Conservation (phyloP, 768 basidiomycete species). For the Hygrocybe punicea region DNA sequence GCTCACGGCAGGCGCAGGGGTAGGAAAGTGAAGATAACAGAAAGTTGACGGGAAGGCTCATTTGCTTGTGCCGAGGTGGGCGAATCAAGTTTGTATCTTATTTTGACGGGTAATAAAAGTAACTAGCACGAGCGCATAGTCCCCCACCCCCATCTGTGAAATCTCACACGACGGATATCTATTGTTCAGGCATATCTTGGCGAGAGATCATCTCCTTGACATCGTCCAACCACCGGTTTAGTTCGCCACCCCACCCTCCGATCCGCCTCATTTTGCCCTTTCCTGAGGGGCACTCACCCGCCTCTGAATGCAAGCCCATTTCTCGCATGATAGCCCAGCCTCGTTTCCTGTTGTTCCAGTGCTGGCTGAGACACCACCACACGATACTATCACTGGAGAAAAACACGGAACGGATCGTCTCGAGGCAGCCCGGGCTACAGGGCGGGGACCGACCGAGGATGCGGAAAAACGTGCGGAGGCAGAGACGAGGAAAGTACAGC, state of each 20-base stretch:
- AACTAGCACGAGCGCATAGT: too few species aligned
- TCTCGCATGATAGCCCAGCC: slow-evolving; percentile 27
- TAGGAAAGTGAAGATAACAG: too few species aligned
- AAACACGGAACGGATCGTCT: slow-evolving; percentile 40
- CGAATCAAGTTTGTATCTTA: too few species aligned
- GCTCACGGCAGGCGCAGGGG: not conserved
- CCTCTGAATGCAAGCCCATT: slow-evolving; percentile 34
- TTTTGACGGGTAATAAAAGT: too few species aligned
- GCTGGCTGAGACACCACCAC: slow-evolving; percentile 48
- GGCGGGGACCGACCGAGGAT: slow-evolving; percentile 32
- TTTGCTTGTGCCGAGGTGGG: too few species aligned
- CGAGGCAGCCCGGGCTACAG: slow-evolving; percentile 51
- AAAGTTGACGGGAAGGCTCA: too few species aligned
- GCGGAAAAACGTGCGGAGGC: slow-evolving; percentile 51
- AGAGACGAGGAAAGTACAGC: slow-evolving; percentile 58
- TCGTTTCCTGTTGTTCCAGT: slow-evolving; percentile 30
- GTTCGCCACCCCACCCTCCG: slow-evolving; percentile 49
- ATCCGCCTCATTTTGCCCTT: slow-evolving; percentile 44
- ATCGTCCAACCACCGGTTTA: slow-evolving; percentile 39
- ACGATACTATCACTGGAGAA: slow-evolving; percentile 50
- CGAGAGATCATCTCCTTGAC: slow-evolving; percentile 31
- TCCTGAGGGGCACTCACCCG: slow-evolving; percentile 14
- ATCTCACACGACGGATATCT: too few species aligned
- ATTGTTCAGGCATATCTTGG: not conserved
- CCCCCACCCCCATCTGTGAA: too few species aligned